Percentiles rank a stretch among this genome's conserved stretches.
phyloP scores from a whole-genome alignment of 208 protist genomes.

The Balamuthia mandrillaris region DNA sequence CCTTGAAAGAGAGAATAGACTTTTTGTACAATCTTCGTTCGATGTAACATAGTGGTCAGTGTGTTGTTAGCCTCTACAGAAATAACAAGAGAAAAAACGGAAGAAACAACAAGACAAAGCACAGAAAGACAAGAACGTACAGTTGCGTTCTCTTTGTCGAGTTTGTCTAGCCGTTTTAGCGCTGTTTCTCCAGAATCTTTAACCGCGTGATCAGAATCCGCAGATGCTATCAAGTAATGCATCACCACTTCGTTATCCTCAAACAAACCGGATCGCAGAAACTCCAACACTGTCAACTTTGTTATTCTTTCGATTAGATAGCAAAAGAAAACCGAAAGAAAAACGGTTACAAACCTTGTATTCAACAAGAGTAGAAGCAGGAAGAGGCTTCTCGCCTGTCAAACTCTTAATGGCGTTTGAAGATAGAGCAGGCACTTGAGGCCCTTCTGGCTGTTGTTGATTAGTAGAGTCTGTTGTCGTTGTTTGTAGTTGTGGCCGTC shows the following conservation, averaged over 20 bases:
- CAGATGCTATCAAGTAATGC: no score
- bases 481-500: no score
- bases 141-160: slow-evolving; percentile 15
- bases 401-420: no score
- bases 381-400: no score
- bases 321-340: no score
- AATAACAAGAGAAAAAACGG: neutral
- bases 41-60: neutral
- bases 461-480: no score
- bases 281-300: neutral
- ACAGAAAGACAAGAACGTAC: neutral
- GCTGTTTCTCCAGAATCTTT: slow-evolving; percentile 3
- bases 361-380: no score
- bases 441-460: no score
- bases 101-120: neutral
- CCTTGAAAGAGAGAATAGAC: slow-evolving; percentile 33
- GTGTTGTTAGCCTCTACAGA: neutral
- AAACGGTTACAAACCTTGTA: no score
- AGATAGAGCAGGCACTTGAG: no score
- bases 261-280: no score
- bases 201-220: neutral
- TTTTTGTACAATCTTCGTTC: neutral
- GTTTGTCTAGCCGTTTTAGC: slow-evolving; percentile 19
- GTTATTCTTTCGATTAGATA: neutral
- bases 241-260: no score